Conservation (phyloP, 495 filamentous ascomycete genomes). For the Aspergillus hancockii region DNA sequence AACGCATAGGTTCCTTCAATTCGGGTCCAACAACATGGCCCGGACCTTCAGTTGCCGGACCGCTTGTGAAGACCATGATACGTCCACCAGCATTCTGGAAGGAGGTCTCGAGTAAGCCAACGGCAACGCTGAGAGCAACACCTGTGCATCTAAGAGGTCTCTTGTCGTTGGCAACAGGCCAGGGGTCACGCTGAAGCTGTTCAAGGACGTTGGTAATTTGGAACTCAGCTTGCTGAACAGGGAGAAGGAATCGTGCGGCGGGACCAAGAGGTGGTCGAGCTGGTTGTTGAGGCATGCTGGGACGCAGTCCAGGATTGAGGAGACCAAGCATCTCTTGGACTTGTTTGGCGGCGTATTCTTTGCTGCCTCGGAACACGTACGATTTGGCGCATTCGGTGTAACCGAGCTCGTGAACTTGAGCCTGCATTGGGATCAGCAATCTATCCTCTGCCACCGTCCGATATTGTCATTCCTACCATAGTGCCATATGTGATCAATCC, state of each 20-base stretch:
- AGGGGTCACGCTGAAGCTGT: slow-evolving; percentile 95
- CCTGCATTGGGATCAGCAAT: slow-evolving; percentile 50
- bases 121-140: slow-evolving; percentile 91
- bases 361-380: slow-evolving; percentile 98
- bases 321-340: slow-evolving; percentile 98
- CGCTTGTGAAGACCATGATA: slow-evolving; percentile 97
- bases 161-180: slow-evolving; percentile 95
- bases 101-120: slow-evolving; percentile 87
- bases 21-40: slow-evolving; percentile 98
- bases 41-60: slow-evolving; percentile 92
- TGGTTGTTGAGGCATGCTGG: slow-evolving; percentile 76
- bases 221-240: slow-evolving; percentile 95
- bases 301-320: slow-evolving; percentile 62
- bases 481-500: slow-evolving; percentile 95
- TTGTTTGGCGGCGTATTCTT: slow-evolving; percentile 95
- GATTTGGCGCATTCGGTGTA: slow-evolving; percentile 98
- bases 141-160: slow-evolving; percentile 92
- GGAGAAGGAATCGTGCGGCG: slow-evolving; percentile 87
- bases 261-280: slow-evolving; percentile 80
- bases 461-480: slow-evolving; percentile 62
- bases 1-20: slow-evolving; percentile 93
- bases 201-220: slow-evolving; percentile 97
- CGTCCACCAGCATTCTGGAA: slow-evolving; percentile 94
- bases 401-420: slow-evolving; percentile 97
- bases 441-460: neutral